Base-by-base conservation (phyloP, 2,329 filamentous ascomycete genomes). In the Trichoderma sp. region DNA sequence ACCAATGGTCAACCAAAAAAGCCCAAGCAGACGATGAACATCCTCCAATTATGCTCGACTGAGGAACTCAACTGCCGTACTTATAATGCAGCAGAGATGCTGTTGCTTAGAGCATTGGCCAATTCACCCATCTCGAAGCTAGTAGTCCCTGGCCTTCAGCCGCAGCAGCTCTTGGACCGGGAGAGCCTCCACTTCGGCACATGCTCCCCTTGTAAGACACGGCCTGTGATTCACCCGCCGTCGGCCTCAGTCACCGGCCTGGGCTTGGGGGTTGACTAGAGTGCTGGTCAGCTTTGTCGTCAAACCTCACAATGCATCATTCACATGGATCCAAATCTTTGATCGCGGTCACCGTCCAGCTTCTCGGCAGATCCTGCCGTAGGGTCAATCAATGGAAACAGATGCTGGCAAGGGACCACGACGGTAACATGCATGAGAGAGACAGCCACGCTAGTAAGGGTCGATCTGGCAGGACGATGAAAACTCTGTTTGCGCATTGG, bases 11-110 rank as follows among this genome's bases (percentile, higher is more conserved):
- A 34, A 34, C 30, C 7, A 34, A 9, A 1, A 34, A 7, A 12
- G 7, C 10, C 7, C 9, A 21, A 34, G 17, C 44, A 41, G 34
- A 41, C 9, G 45, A 50, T 34, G 39, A 2, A n/a, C n/a, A 17
- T 48, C 15, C 45, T 34, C 51, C 5, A 24, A 24, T 45, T n/a
- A 62, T 39, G 50, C 15, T 45, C 39, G 54, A 28, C n/a, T 34
- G 39, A 34, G 26, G 7, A 34, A 26, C 19, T 26, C 59, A 44
- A 26, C 48, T 19, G 39, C 41, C 19, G 59, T 62, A 62, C 59
- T 62, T 62, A 62, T 62, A 61, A 30, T 52, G 58, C 24, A 52
- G 9, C 12, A 51, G 19, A 51, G 57, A 61, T 24, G 30, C n/a
- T 15, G 52, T 28, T 30, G 34, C 34, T 14, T 14, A 14, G 34